phyloP scores from a whole-genome alignment of 495 filamentous ascomycete species.

The Podospora conica region DNA sequence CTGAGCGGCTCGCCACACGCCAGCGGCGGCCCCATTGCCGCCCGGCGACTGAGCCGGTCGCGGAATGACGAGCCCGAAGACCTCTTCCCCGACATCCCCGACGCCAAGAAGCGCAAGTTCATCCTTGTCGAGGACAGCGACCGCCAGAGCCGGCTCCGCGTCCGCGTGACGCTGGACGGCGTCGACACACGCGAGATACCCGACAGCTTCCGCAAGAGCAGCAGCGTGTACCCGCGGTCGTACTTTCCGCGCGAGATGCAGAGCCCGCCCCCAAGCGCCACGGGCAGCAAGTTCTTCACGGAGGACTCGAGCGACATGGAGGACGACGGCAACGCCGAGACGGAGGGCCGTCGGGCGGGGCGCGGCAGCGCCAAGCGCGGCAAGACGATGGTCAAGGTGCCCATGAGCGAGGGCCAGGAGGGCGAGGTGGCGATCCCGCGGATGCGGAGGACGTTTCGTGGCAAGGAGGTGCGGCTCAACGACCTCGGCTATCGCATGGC shows the following conservation, averaged over 20 bases:
- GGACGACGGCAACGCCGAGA: constrained; percentile 52
- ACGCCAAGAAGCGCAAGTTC: constrained; percentile 87
- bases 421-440: constrained; percentile 66
- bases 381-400: constrained; percentile 47
- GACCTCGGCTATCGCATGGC: constrained; percentile 92
- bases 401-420: constrained; percentile 60
- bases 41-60: constrained; percentile 18
- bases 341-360: constrained; percentile 35
- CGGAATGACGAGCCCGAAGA: constrained; percentile 49
- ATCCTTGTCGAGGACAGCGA: constrained; percentile 88
- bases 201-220: constrained; percentile 82
- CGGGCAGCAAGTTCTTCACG: constrained; percentile 60
- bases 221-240: constrained; percentile 82
- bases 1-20: constrained; percentile 49
- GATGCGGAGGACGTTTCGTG: constrained; percentile 56
- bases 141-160: constrained; percentile 69
- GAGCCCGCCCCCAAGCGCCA: constrained; percentile 60
- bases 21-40: constrained; percentile 26
- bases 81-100: constrained; percentile 80
- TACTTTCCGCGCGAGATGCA: constrained; percentile 88
- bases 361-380: constrained; percentile 22
- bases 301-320: constrained; percentile 47
- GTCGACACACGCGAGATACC: constrained; percentile 91
- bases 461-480: constrained; percentile 79
- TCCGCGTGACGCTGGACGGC: constrained; percentile 78